These are phyloP conservation scores for Malassezia equina DNA, from an alignment of 1,284 basidiomycete genomes.

Conservation along the genomic window DNA sequence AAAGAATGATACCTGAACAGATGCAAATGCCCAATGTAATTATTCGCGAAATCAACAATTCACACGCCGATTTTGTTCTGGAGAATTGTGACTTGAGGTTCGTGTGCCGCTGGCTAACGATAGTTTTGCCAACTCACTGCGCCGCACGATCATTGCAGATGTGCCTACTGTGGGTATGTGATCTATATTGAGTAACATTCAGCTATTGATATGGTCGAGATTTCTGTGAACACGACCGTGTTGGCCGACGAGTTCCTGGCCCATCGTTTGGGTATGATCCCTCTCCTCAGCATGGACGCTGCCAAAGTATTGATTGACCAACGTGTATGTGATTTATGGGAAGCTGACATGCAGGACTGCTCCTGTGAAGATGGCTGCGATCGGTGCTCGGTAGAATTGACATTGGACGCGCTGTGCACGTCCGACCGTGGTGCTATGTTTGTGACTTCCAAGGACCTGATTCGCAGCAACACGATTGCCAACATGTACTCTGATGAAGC, in stretches of 20 bases:
- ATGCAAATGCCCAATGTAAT: slow-evolving; percentile 26
- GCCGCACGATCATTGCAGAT: slow-evolving; percentile 44
- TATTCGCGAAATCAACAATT: slow-evolving; percentile 29
- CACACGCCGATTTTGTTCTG: slow-evolving; percentile 40
- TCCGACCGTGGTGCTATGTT: slow-evolving; percentile 57
- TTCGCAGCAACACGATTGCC: slow-evolving; percentile 32
- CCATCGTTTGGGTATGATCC: slow-evolving; percentile 88
- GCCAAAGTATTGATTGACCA: slow-evolving; percentile 39
- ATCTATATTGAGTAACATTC: neutral
- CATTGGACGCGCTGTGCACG: slow-evolving; percentile 62
- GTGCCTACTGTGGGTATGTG: slow-evolving; percentile 39
- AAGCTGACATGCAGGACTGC: slow-evolving; percentile 59
- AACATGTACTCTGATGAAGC: slow-evolving; percentile 31
- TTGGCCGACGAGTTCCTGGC: slow-evolving; percentile 95
- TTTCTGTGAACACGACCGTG: slow-evolving; percentile 81
- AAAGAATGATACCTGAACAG: neutral
- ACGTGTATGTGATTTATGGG: slow-evolving; percentile 23
- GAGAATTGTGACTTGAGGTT: slow-evolving; percentile 41
- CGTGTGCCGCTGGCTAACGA: neutral
- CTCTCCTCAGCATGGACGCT: slow-evolving; percentile 60
- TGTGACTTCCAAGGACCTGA: slow-evolving; percentile 57
- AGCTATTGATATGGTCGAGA: slow-evolving; percentile 93
- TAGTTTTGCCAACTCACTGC: slow-evolving; percentile 43
- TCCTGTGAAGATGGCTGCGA: slow-evolving; percentile 67
- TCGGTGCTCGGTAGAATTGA: slow-evolving; percentile 67